Evolutionary conservation across 495 filamentous ascomycete species (phyloP).

Genomic region (Barbatosphaeria neglecta): DNA sequence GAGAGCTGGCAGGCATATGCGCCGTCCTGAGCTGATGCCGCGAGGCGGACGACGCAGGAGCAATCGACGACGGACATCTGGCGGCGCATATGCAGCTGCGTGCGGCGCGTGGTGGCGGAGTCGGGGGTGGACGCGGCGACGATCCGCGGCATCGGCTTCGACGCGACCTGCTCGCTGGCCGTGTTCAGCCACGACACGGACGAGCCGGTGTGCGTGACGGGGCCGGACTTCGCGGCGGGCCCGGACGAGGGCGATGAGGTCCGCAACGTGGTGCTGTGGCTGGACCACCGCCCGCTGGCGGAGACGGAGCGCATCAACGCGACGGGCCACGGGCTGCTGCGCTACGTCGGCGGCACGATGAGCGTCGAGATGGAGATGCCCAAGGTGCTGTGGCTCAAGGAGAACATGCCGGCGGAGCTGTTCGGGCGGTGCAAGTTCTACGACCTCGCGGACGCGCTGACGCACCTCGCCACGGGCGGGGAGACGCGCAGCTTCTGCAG

Average conservation of each 20-base stretch:
- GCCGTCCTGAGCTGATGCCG: neutral
- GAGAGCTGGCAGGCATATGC: too few species aligned
- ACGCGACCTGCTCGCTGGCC: conserved; percentile 89
- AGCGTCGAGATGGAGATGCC: conserved; percentile 98
- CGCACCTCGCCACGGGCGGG: conserved; percentile 87
- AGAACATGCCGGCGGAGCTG: conserved; percentile 86
- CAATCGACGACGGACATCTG: conserved; percentile 98
- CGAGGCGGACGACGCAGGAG: conserved; percentile 45
- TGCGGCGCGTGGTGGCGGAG: conserved; percentile 64
- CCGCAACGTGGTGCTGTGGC: conserved; percentile 84
- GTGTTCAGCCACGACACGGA: conserved; percentile 84
- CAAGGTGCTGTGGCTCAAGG: conserved; percentile 95
- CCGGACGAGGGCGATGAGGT: conserved; percentile 52
- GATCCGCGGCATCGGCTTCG: conserved; percentile 86
- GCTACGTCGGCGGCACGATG: conserved; percentile 95
- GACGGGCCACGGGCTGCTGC: conserved; percentile 82
- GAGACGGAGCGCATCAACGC: conserved; percentile 88
- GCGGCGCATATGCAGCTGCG: conserved; percentile 75
- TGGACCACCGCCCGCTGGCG: conserved; percentile 80
- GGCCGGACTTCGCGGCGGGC: conserved; percentile 55
- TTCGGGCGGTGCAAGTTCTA: conserved; percentile 94
- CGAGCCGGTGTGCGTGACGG: conserved; percentile 79
- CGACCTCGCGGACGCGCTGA: conserved; percentile 85
- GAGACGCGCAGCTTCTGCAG: conserved; percentile 89
- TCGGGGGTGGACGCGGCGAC: conserved; percentile 60